Evolutionary conservation across 2,329 filamentous ascomycete species (phyloP), one percentile per base, ranked within the genome.

Genomic region (Aspergillus melleus): DNA sequence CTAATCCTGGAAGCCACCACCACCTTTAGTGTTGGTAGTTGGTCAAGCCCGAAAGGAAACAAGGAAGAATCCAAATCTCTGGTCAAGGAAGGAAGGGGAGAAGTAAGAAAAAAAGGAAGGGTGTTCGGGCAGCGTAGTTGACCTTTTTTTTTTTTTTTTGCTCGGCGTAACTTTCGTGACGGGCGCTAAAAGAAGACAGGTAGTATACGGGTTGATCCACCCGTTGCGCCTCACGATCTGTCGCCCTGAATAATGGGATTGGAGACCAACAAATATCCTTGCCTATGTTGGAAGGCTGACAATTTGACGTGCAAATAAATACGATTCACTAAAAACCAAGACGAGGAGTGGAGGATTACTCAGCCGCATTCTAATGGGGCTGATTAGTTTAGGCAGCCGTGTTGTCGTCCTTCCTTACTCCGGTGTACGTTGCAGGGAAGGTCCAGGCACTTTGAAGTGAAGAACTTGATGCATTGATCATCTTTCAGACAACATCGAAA

Each of bases 371-470:
- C 30, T 6, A 44, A 20, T 29, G 19, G 24, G 30, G 11, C 39
- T 39, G 54, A 55, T 55, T 47, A 61, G 49, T 61, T 55, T 47
- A 61, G 59, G 59, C 59, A 61, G 26, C 59, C 55, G 52, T 42
- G 58, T 61, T 55, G 44, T 24, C 36, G 14, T 9, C 26, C 26
- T 29, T 9, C 26, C 8, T 29, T 29, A 29, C 26, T 29, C 26
- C 22, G 22, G 22, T 4, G 22, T 24, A 24, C 22, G 22, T 24
- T 24, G 22, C 22, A 24, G 22, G 22, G 2, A 24, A 4, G 22
- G 22, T 24, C 4, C 22, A 24, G 22, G 22, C 22, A 24, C 4
- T 24, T 24, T 24, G 22, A 24, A 24, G 22, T 29, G 14, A 16
- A 42, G 12, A 16, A n/a, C n/a, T 42, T 8, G n/a, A 42, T 42